These are phyloP conservation scores for Gloeophyllum trabeum DNA, from an alignment of 768 basidiomycete genomes.

Conservation along the genomic window DNA sequence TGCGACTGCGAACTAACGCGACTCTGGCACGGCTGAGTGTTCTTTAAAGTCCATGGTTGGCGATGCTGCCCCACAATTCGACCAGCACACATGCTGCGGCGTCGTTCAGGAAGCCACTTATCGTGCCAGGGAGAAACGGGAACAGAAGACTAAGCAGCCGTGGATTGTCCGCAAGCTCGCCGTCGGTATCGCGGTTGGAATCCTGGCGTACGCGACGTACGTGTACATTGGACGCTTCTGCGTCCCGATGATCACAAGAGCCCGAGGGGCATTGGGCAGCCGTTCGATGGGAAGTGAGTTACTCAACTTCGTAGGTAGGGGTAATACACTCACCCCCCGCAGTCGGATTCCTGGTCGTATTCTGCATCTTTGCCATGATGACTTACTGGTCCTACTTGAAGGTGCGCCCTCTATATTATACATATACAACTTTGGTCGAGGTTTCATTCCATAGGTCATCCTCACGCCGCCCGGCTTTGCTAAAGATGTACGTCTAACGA, in stretches of 20 bases:
- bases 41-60: too few species aligned
- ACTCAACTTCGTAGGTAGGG: too few species aligned
- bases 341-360: conserved; percentile 64
- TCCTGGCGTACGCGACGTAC: conserved; percentile 62
- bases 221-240: conserved; percentile 71
- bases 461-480: conserved; percentile 63
- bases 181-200: conserved; percentile 42
- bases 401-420: conserved; percentile 28
- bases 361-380: conserved; percentile 53
- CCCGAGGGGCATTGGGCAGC: conserved; percentile 30
- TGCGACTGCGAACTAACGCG: too few species aligned
- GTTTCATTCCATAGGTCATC: conserved; percentile 33
- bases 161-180: conserved; percentile 68
- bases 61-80: too few species aligned
- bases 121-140: conserved; percentile 27
- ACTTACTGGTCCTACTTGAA: conserved; percentile 70
- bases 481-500: conserved; percentile 50
- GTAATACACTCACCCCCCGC: too few species aligned
- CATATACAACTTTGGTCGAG: not conserved
- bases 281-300: conserved; percentile 61
- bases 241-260: conserved; percentile 51
- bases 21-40: too few species aligned
- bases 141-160: conserved; percentile 37
- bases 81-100: conserved; percentile 28
- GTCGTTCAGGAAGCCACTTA: conserved; percentile 37